A percentile compares a stretch with the other conserved stretches of the same genome.
phyloP scores from a whole-genome alignment of 495 filamentous ascomycete genomes.

The Wilcoxina mikolae region DNA sequence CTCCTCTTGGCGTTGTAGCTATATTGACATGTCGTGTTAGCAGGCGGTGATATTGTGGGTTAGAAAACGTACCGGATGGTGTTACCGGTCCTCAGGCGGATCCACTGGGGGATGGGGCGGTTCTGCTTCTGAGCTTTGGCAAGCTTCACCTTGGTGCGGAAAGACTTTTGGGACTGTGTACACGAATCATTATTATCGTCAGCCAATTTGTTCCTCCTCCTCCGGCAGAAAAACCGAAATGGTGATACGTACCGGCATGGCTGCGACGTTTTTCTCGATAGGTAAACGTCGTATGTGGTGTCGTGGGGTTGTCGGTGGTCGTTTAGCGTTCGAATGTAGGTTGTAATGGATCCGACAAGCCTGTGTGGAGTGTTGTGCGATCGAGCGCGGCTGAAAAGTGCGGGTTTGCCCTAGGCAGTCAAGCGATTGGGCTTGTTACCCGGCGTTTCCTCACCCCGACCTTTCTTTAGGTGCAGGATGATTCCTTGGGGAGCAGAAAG shows the following conservation, averaged over 20 bases:
- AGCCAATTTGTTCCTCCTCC: background rate
- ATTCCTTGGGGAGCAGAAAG: too few species aligned
- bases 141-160: slow-evolving; percentile 99
- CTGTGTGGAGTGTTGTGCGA: too few species aligned
- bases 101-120: slow-evolving; percentile 99
- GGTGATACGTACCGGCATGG: slow-evolving; percentile 3
- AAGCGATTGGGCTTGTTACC: too few species aligned
- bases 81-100: slow-evolving; percentile 92
- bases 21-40: slow-evolving; percentile 15
- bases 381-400: too few species aligned
- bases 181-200: slow-evolving; percentile 1
- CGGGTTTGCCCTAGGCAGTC: too few species aligned
- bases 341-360: too few species aligned
- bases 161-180: slow-evolving; percentile 88
- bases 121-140: slow-evolving; percentile 99
- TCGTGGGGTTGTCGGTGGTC: too few species aligned
- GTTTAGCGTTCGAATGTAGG: too few species aligned
- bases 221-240: background rate
- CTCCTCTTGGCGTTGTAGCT: slow-evolving; percentile 99
- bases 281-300: too few species aligned
- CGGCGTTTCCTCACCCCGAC: too few species aligned
- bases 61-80: slow-evolving; percentile 71
- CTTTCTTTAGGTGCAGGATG: too few species aligned
- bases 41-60: background rate
- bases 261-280: too few species aligned